Conservation (phyloP, 345 rosid species). For the Bruguiera gymnorhiza region DNA sequence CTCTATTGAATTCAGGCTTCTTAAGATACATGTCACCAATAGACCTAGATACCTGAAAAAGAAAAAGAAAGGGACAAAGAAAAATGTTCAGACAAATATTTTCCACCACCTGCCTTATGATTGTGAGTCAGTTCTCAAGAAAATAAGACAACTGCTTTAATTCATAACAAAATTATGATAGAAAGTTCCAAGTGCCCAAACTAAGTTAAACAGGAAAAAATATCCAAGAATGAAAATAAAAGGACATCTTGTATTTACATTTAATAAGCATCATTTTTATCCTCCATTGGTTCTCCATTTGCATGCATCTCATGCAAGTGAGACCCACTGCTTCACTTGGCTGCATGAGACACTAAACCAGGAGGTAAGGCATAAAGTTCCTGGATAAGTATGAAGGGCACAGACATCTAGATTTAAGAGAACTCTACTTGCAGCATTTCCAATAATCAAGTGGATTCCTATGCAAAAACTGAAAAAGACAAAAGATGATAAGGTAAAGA, state of each 20-base stretch:
- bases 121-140: slow-evolving; percentile 7
- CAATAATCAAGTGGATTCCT: background rate
- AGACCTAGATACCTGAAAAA: slow-evolving; percentile 84
- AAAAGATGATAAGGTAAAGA: background rate
- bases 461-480: slow-evolving; percentile 13
- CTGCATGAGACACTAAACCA: slow-evolving; percentile 34
- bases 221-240: background rate
- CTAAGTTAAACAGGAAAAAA: background rate
- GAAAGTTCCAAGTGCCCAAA: background rate
- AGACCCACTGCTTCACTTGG: slow-evolving; percentile 21
- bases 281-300: too few species aligned
- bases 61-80: slow-evolving; percentile 1
- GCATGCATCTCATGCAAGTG: slow-evolving; percentile 31
- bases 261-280: too few species aligned
- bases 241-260: slow-evolving; percentile 17
- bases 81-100: slow-evolving; percentile 4
- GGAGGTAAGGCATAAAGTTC: slow-evolving; percentile 37
- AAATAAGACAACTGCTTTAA: background rate
- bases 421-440: slow-evolving; percentile 9
- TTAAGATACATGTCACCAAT: slow-evolving; percentile 94
- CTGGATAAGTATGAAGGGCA: slow-evolving; percentile 37
- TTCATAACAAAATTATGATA: background rate
- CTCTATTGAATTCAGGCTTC: slow-evolving; percentile 81
- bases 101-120: slow-evolving; percentile 1
- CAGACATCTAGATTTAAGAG: slow-evolving; percentile 5